These are phyloP conservation scores for Candolleomyces eurysporus DNA, from an alignment of 768 basidiomycete genomes.

Conservation along the genomic window DNA sequence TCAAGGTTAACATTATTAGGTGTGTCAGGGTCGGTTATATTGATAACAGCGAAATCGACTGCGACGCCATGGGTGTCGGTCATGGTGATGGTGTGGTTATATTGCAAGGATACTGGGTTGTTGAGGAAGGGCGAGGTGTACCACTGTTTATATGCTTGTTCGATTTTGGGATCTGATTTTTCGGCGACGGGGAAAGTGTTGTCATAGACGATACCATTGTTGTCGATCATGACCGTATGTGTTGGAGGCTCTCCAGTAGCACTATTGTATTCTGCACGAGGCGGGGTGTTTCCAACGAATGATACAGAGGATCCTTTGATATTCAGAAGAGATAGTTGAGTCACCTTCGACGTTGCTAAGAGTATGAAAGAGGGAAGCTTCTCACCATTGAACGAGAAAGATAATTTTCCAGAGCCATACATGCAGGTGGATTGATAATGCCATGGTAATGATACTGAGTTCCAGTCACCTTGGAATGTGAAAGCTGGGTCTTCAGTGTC, in stretches of 20 bases:
- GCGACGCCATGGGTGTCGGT: background rate
- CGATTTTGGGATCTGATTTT: background rate
- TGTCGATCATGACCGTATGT: background rate
- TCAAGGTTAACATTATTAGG: no score
- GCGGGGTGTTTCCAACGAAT: slow-evolving; percentile 1
- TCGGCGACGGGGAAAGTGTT: background rate
- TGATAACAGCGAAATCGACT: background rate
- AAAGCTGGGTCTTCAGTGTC: background rate
- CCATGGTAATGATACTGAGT: background rate
- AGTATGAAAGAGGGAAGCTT: no score
- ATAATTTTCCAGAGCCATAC: background rate
- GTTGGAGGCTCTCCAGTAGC: background rate
- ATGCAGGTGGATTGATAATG: background rate
- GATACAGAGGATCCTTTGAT: background rate
- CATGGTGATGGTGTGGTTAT: background rate
- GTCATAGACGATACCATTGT: background rate
- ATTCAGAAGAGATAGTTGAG: no score
- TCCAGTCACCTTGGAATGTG: background rate
- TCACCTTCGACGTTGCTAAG: no score
- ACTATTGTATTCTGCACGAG: background rate
- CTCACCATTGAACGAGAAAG: background rate
- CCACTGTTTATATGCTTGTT: background rate
- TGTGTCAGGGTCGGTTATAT: background rate
- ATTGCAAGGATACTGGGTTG: background rate
- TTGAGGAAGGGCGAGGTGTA: background rate